A percentile compares a stretch with the other conserved stretches of the same genome.
Conservation (phyloP, 116 monocot genomes). For the Dioscorea cayenensis region DNA sequence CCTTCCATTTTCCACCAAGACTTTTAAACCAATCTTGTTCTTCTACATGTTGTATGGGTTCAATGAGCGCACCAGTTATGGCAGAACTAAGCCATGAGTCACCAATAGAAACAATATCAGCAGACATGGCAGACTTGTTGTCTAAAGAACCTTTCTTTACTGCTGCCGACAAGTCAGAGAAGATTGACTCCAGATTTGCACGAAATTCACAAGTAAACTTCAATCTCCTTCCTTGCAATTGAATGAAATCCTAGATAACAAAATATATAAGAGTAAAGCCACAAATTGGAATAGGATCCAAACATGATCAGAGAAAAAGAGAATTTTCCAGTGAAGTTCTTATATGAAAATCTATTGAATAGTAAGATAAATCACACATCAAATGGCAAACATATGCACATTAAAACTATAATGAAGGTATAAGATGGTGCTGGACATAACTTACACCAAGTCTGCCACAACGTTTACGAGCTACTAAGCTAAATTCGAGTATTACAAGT, state of each 20-base stretch:
- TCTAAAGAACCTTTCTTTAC: slow-evolving; percentile 40
- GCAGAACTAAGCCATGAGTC: slow-evolving; percentile 87
- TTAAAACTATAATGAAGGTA: neutral
- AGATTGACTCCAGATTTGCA: slow-evolving; percentile 50
- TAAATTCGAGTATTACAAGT: no score
- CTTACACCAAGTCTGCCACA: neutral
- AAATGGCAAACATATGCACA: neutral
- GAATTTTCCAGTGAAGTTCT: neutral
- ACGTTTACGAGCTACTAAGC: no score
- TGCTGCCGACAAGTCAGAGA: slow-evolving; percentile 52
- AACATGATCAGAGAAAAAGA: neutral
- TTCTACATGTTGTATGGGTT: slow-evolving; percentile 57
- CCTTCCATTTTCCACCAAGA: slow-evolving; percentile 87
- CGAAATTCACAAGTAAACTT: slow-evolving; percentile 49
- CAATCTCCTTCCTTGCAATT: slow-evolving; percentile 70
- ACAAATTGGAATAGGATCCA: neutral
- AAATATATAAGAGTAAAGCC: neutral
- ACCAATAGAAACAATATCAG: slow-evolving; percentile 86
- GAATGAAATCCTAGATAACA: slow-evolving; percentile 73
- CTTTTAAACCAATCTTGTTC: slow-evolving; percentile 69
- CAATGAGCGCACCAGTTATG: slow-evolving; percentile 59
- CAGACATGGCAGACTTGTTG: slow-evolving; percentile 78
- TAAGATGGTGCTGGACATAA: neutral
- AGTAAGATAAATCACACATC: neutral
- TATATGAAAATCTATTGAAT: neutral